Evolutionary conservation across 805 yeast genomes (phyloP), one percentile per base, ranked within the genome.

Genomic region (Metschnikowia henanensis): DNA sequence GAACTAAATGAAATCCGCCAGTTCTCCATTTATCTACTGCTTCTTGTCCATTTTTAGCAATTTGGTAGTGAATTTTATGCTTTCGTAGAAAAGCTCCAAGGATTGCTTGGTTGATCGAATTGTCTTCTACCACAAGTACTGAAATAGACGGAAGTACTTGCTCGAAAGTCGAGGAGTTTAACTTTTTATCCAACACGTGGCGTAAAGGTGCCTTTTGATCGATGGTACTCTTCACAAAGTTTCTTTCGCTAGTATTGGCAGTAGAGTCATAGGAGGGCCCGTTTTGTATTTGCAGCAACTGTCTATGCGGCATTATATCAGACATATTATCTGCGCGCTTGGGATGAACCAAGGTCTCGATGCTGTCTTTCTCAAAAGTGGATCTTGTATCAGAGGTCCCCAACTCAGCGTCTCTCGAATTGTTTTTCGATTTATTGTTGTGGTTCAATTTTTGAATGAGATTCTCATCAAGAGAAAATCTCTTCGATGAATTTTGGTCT

Each of bases 41-140:
- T 59, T 94, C 98, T 55, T 83, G 81, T 22, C 99, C 99, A 55
- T 90, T 92, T 46, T 87, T 84, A 4, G 98, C 98, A 35, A 90
- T 83, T 48, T 83, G 84, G 52, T 83, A 89, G 33, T 84, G 84
- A 23, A 94, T 91, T 45, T 87, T 80, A 57, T 92, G 92, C 51
- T 88, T 85, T 52, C 89, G 77, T 62, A 94, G 72, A 57, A 90
- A 92, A 13, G 95, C 87, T 15, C 91, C 94, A 61, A 94, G 73
- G 73, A 94, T 91, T 37, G 87, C 86, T 66, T 88, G 95, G 65
- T 94, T 94, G 58, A 94, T 91, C 29, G 90, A 84, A 64, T 94
- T 94, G 72, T 94, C 99, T 64, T 94, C 99, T 8, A 94, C 99
- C 31, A 94, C 91, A 40, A 94, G 68, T 1, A 94, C 96, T 32